Base-by-base conservation (phyloP, 148 eudicot genomes). In the Cornus suecica region DNA sequence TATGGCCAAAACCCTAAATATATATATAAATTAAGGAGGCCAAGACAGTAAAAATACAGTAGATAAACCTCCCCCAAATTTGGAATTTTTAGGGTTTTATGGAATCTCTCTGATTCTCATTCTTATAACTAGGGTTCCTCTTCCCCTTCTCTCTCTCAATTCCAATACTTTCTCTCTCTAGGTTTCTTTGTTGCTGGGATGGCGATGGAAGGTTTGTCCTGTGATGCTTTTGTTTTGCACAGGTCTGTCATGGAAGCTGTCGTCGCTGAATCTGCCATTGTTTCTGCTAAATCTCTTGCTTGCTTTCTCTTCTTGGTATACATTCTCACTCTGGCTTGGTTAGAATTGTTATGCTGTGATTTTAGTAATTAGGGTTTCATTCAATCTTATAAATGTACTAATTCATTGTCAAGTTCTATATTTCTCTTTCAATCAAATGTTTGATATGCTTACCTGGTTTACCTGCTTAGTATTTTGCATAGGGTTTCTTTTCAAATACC, bases 151-250 rank as follows among this genome's bases (percentile, higher is more conserved):
- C 18, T 48, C 20, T 13, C 54, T 48, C 0, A 48, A 48, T 13
- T 11, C 15, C 1, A 6, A 27, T 2, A 14, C 2, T 66, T 29
- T 66, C 26, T 29, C 42, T 66, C 42, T 66, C 22, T 66, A 66
- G 69, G 24, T 66, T 66, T 32, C 30, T 16, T 15, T 29, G 65
- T 23, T n/a, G 65, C 10, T 24, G 65, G 65, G 69, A 66, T 29
- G 69, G 69, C 15, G 69, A 66, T 66, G 69, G 37, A 63, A 70
- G 66, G 58, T 61, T 28, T 74, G 69, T 74, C 69, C 77, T 18
- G 10, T 22, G 26, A 74, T 28, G 70, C 28, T 25, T 32, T 64
- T 27, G 56, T 42, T 30, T 74, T 74, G 69, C 70, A 74, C 20
- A 29, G 69, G n/a, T 45, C 16, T 34, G 69, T 68, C 28, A 24